A percentile compares a stretch with the other conserved stretches of the same genome.
Evolutionary conservation across 306 rosid species (phyloP).

Genomic region (Gillenia trifoliata): DNA sequence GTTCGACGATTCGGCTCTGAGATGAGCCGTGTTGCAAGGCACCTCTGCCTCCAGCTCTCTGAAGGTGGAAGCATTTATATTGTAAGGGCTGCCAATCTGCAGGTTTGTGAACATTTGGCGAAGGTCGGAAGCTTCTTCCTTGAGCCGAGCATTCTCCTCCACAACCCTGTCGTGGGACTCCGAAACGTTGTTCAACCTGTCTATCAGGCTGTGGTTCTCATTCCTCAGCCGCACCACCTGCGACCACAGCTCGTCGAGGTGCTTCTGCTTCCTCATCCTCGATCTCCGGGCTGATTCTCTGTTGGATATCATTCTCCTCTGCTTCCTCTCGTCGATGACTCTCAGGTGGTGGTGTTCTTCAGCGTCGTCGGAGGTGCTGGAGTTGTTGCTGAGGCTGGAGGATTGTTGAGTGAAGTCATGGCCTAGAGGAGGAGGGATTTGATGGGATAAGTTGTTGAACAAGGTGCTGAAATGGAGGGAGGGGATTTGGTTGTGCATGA

Average conservation of each 20-base stretch:
- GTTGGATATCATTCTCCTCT: slow-evolving; percentile 76
- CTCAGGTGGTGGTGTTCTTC: slow-evolving; percentile 51
- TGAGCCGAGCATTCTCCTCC: slow-evolving; percentile 59
- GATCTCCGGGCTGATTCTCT: slow-evolving; percentile 84
- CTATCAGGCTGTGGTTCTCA: slow-evolving; percentile 56
- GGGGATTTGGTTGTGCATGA: slow-evolving; percentile 36
- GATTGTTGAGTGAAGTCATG: slow-evolving; percentile 36
- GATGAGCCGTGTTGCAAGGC: slow-evolving; percentile 46
- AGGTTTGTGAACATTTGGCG: slow-evolving; percentile 52
- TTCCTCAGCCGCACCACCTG: slow-evolving; percentile 66
- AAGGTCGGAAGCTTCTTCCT: slow-evolving; percentile 58
- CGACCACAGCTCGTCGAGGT: slow-evolving; percentile 75
- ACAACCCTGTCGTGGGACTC: slow-evolving; percentile 49
- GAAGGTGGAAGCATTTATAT: slow-evolving; percentile 18
- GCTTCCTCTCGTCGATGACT: slow-evolving; percentile 67
- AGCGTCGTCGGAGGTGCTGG: slow-evolving; percentile 68
- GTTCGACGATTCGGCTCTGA: slow-evolving; percentile 45
- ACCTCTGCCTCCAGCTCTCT: slow-evolving; percentile 42
- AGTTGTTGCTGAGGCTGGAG: slow-evolving; percentile 56
- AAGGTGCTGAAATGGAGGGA: slow-evolving; percentile 24
- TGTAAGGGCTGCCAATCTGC: slow-evolving; percentile 38
- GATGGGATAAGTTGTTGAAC: slow-evolving; percentile 33
- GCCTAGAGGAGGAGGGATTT: slow-evolving; percentile 22
- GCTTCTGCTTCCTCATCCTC: slow-evolving; percentile 83
- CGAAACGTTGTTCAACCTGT: slow-evolving; percentile 48